Base-by-base conservation (phyloP, 1,284 basidiomycete genomes). In the Peniophora sp. region DNA sequence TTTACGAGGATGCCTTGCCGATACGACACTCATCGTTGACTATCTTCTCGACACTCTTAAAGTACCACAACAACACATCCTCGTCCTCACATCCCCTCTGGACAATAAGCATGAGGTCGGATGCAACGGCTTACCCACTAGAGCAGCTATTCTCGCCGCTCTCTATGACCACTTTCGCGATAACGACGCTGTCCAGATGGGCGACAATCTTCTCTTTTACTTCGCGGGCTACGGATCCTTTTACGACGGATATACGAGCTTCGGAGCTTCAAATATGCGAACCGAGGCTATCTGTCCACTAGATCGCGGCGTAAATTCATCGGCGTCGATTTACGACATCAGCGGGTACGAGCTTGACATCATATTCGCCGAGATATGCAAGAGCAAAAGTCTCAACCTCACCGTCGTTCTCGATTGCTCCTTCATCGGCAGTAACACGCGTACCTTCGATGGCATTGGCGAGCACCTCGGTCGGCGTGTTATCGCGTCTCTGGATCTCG, bases 151-250 rank as follows among this genome's bases (percentile, higher is more conserved):
- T 49, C 52, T 58, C 27, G 2, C 24, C 22, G 41, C 34, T n/a
- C 53, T 58, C 50, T 16, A 54, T 20, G 17, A 14, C 16, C 55
- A 58, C 49, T 53, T 58, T 8, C 55, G 56, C 32, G 14, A 52
- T 35, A 58, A 58, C 46, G n/a, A 32, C 2, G 19, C 17, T n/a
- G 54, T 58, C 12, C 14, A 45, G 20, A 14, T 27, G 2, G 57
- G 53, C 8, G 57, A 56, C 35, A 39, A 47, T 16, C 49, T 58
- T 35, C 14, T 58, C 6, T 52, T 58, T 24, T 45, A 52, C 49
- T 58, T 50, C 50, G 53, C 57, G 11, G 57, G 57, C 3, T 55
- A 56, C 36, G 57, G 57, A 1, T 10, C 22, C n/a, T 17, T 53
- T 53, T 9, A 52, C 56, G 17, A 19, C 10, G 41, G 10, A 11